Conservation (phyloP, 768 basidiomycete genomes). For the Rhodotorula taiwanensis region DNA sequence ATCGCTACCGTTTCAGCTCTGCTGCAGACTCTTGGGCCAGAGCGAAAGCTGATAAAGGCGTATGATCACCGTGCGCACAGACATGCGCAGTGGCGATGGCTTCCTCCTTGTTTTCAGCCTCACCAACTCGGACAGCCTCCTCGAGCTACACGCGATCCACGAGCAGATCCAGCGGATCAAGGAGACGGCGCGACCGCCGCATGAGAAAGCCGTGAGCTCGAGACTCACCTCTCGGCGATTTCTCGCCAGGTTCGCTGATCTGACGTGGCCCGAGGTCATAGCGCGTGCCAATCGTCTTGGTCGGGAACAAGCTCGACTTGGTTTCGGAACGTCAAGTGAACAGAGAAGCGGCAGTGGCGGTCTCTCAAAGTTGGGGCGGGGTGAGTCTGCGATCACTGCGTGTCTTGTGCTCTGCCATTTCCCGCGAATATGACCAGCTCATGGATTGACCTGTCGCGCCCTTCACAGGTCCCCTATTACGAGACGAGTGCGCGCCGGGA, state of each 20-base stretch:
- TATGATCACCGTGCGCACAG: no score
- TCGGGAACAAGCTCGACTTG: constrained; percentile 42
- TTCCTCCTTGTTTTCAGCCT: constrained; percentile 42
- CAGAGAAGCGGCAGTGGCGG: constrained; percentile 33
- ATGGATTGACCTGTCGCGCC: no score
- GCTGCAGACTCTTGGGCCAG: no score
- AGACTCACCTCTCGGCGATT: no score
- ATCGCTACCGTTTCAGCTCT: no score
- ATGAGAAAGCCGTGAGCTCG: background rate
- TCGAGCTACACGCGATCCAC: constrained; percentile 33
- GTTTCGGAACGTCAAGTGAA: constrained; percentile 37
- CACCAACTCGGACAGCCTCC: constrained; percentile 34
- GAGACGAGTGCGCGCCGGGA: constrained; percentile 37
- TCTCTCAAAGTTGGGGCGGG: constrained; percentile 37
- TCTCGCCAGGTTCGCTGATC: no score
- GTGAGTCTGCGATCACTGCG: no score
- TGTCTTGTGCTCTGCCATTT: no score
- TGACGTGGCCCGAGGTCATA: background rate
- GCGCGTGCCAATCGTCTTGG: constrained; percentile 37
- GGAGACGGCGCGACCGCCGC: constrained; percentile 12
- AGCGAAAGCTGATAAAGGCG: no score
- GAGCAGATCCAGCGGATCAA: constrained; percentile 41
- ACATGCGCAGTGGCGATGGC: constrained; percentile 41
- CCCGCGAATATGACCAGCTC: no score
- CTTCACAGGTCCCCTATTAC: constrained; percentile 38